Evolutionary conservation across 2,329 filamentous ascomycete species (phyloP).

Genomic region (Aspergillus terreus): DNA sequence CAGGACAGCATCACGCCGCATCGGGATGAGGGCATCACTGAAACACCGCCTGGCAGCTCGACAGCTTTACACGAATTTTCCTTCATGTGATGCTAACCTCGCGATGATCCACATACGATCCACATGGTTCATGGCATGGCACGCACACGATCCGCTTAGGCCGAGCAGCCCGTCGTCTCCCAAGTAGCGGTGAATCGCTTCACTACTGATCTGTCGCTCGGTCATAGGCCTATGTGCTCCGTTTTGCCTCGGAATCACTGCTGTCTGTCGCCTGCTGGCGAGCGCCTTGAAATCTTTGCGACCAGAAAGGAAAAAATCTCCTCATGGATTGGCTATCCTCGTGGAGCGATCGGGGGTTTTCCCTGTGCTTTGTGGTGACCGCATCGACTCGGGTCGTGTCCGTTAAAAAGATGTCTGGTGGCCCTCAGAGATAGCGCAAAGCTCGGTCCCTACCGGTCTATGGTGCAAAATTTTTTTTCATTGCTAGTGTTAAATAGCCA

Average conservation of each 20-base stretch:
- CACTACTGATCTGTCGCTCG: slow-evolving; percentile 6
- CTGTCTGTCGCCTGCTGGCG: slow-evolving; percentile 1
- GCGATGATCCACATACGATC: background rate
- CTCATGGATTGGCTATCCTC: slow-evolving; percentile 1
- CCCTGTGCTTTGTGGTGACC: background rate
- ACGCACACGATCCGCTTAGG: background rate
- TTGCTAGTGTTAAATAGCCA: background rate
- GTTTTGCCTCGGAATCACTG: background rate
- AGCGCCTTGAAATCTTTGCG: background rate
- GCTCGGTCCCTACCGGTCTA: background rate
- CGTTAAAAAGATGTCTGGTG: slow-evolving; percentile 4
- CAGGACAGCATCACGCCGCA: background rate
- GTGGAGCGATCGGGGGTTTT: slow-evolving; percentile 6
- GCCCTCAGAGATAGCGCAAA: background rate
- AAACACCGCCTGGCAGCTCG: background rate
- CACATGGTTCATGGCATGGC: background rate
- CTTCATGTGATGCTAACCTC: background rate
- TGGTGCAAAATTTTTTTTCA: background rate
- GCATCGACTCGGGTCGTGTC: background rate
- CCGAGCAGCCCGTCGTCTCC: background rate
- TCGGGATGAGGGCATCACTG: background rate
- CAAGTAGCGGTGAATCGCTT: slow-evolving; percentile 10
- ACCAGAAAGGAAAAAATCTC: background rate
- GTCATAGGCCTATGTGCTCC: slow-evolving; percentile 5
- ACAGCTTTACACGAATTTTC: background rate